Base-by-base conservation (phyloP, 257 asterid genomes). In the Ilex aquifolium region DNA sequence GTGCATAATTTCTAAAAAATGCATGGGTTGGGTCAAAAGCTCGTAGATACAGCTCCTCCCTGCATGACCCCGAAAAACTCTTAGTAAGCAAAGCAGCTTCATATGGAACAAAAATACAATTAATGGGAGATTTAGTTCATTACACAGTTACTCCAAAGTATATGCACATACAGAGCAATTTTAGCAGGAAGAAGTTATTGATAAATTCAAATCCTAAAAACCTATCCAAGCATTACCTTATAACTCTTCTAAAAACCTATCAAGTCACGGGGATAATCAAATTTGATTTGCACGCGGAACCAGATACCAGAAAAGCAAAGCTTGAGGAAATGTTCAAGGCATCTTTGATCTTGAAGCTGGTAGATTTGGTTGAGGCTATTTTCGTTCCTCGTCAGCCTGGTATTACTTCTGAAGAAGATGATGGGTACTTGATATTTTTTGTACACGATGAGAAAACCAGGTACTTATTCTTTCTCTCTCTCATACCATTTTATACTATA, bases 361-460 rank as follows among this genome's bases (percentile, higher is more conserved):
- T 63, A 81, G 88, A 74, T 93, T 83, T 69, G 99, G 99, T 67
- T 93, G 99, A 93, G 79, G 97, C 99, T 57, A 59, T 93, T 31
- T 90, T 89, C 71, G 88, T 93, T 69, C 96, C 97, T 4, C 83
- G 84, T 16, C 76, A 80, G 73, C 79, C 91, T 70, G 96, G 90
- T 17, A 76, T 71, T 32, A 49, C 75, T 46, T 76, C 94, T 64
- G 99, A 89, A 75, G 99, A 93, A 82, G 99, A 93, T 15, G 95
- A 87, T 74, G 99, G 99, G 71, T 90, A 90, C 88, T 80, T 93
- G 85, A 93, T 93, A 68, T 85, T 82, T 95, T 93, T 93, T 57
- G 83, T 56, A 31, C 95, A 90, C 67, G 90, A 93, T 69, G 99
- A 87, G 79, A 81, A 74, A 59, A 84, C 96, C 0, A 96, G 97